Conservation (phyloP, 2,329 filamentous ascomycete genomes). For the Aspergillus fijiensis region DNA sequence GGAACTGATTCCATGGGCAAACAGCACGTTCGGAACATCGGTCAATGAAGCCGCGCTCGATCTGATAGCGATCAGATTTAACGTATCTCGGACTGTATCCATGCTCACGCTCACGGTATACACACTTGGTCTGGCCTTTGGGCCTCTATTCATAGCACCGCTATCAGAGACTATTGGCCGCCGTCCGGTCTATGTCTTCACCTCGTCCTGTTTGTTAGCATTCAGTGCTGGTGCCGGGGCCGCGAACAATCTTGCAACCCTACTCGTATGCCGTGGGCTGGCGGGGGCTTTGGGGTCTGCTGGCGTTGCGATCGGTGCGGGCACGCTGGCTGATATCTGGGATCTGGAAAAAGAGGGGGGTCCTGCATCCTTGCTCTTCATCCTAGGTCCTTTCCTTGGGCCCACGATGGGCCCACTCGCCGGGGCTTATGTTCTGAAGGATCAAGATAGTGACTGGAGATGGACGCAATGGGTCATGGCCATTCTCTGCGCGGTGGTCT, state of each 20-base stretch:
- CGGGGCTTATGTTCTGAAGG: constrained; percentile 16
- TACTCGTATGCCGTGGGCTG: constrained; percentile 74
- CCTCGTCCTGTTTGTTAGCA: constrained; percentile 35
- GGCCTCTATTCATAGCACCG: constrained; percentile 37
- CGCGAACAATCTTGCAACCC: constrained; percentile 64
- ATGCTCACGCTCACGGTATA: no score
- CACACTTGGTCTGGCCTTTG: constrained; percentile 36
- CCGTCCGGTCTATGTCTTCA: constrained; percentile 36
- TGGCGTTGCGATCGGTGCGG: constrained; percentile 66
- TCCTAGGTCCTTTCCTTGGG: constrained; percentile 64
- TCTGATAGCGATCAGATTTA: no score
- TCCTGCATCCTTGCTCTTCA: constrained; percentile 41
- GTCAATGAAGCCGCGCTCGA: no score
- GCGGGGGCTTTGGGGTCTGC: constrained; percentile 67
- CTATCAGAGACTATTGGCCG: constrained; percentile 39
- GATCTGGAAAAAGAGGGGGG: constrained; percentile 36
- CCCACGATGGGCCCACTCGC: constrained; percentile 42
- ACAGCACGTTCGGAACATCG: no score
- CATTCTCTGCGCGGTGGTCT: background rate
- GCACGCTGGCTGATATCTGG: constrained; percentile 71
- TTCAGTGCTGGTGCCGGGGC: constrained; percentile 42
- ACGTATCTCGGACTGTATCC: no score
- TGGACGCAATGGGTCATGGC: constrained; percentile 6
- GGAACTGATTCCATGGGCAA: no score
- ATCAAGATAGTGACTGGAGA: background rate